Evolutionary conservation across 2,329 filamentous ascomycete genomes (phyloP).

Genomic region (Calonectria ilicicola): DNA sequence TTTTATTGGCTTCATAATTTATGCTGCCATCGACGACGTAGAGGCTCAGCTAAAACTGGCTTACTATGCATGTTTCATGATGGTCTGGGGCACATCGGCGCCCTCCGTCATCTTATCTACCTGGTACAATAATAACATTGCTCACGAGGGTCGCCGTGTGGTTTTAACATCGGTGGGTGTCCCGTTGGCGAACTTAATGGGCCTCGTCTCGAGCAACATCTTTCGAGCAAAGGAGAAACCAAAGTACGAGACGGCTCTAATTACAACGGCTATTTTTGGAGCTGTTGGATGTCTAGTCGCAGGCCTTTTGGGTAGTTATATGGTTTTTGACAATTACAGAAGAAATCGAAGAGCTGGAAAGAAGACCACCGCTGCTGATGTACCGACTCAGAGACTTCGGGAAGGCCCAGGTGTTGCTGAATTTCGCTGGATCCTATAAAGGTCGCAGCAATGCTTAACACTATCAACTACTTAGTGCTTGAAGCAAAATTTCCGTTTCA

Average conservation of each 20-base stretch:
- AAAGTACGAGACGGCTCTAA: conserved; percentile 59
- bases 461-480: too few relatives aligned
- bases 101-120: conserved; percentile 58
- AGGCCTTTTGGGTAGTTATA: not conserved
- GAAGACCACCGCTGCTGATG: not conserved
- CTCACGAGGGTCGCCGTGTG: conserved; percentile 59
- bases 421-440: not conserved
- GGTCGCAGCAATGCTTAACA: not conserved
- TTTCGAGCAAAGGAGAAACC: conserved; percentile 62
- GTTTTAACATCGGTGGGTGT: conserved; percentile 60
- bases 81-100: conserved; percentile 59
- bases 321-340: not conserved
- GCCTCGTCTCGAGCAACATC: conserved; percentile 56
- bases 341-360: not conserved
- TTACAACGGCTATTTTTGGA: conserved; percentile 50
- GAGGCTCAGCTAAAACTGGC: conserved; percentile 53
- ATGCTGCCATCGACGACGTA: conserved; percentile 52
- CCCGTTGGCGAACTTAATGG: conserved; percentile 60
- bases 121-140: conserved; percentile 66
- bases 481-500: too few relatives aligned
- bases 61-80: conserved; percentile 63
- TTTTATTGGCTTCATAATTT: conserved; percentile 56
- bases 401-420: not conserved
- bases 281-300: conserved; percentile 55
- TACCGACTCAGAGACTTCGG: not conserved